Evolutionary conservation across 192 early-diverging fungal species (phyloP).

Genomic region (Powellomyces hirtus): DNA sequence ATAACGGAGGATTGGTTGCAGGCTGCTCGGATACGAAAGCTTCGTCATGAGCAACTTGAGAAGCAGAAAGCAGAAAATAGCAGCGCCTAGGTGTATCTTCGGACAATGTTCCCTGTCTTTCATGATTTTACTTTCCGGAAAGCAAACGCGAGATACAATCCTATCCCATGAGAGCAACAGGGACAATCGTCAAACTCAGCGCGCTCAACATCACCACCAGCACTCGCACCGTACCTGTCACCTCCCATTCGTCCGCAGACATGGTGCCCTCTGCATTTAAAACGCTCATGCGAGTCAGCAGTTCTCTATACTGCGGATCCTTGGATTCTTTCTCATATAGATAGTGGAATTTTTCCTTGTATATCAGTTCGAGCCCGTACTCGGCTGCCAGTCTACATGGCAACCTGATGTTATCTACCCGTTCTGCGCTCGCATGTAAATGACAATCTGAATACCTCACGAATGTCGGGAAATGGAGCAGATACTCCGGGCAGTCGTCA

Average conservation of each 20-base stretch:
- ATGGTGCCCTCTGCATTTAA: conserved; percentile 67
- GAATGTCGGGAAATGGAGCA: conserved; percentile 84
- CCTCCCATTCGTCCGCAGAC: conserved; percentile 89
- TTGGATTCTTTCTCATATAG: conserved; percentile 64
- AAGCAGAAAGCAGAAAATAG: background rate
- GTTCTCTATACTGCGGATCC: conserved; percentile 42
- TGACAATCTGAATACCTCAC: conserved; percentile 47
- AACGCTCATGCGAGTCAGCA: conserved; percentile 83
- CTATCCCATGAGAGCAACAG: background rate
- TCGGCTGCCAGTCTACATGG: conserved; percentile 73
- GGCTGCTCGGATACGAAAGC: conserved; percentile 6
- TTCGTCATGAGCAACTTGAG: conserved; percentile 1
- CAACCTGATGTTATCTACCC: too few species aligned
- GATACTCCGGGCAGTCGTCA: conserved; percentile 92
- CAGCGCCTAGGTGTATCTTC: background rate
- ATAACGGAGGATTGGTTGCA: too few species aligned
- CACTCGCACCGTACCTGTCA: conserved; percentile 57
- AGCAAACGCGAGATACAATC: background rate
- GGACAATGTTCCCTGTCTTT: too few species aligned
- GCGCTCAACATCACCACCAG: background rate
- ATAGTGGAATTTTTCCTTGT: conserved; percentile 77
- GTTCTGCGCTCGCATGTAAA: background rate
- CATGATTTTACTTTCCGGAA: too few species aligned
- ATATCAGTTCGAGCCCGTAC: conserved; percentile 76
- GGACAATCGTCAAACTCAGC: background rate